Percentiles rank a stretch among this genome's conserved stretches.
Conservation (phyloP, 2,329 filamentous ascomycete genomes). For the Diaporthe sp. region DNA sequence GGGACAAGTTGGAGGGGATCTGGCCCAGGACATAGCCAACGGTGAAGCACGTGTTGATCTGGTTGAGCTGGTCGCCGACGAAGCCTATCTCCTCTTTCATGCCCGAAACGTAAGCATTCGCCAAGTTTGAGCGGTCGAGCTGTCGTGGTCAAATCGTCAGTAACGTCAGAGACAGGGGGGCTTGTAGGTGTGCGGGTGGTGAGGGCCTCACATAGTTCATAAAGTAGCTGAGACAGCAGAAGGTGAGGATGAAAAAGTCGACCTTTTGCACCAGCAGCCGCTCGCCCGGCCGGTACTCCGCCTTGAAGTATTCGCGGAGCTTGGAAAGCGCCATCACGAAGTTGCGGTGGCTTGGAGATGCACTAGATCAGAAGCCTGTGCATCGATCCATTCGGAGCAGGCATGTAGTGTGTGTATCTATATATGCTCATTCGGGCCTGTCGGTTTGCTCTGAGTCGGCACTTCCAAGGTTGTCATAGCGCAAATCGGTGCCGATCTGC, state of each 20-base stretch:
- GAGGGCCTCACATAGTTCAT: constrained; percentile 48
- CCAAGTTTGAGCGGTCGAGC: constrained; percentile 66
- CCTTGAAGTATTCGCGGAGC: constrained; percentile 53
- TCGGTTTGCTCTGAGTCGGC: constrained; percentile 2
- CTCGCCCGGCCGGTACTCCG: constrained; percentile 55
- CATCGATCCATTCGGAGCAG: neutral
- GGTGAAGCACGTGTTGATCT: constrained; percentile 67
- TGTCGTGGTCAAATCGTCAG: constrained; percentile 42
- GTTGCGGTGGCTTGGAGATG: neutral
- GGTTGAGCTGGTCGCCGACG: constrained; percentile 63
- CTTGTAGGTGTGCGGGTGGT: neutral
- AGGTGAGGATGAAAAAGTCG: constrained; percentile 75
- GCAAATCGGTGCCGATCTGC: neutral
- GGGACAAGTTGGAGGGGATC: constrained; percentile 71
- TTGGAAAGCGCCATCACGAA: constrained; percentile 17
- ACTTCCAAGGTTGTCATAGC: neutral
- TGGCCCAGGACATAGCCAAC: constrained; percentile 64
- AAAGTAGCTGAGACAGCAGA: constrained; percentile 72
- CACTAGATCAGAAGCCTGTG: neutral
- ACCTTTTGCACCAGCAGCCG: constrained; percentile 67
- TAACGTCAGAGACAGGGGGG: neutral
- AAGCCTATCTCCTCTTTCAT: constrained; percentile 67
- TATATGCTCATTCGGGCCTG: neutral
- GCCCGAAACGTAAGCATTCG: constrained; percentile 68
- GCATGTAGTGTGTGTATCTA: neutral